These are phyloP conservation scores for Globisporangium canariense DNA, from an alignment of 352 stramenopile species.

Conservation along the genomic window DNA sequence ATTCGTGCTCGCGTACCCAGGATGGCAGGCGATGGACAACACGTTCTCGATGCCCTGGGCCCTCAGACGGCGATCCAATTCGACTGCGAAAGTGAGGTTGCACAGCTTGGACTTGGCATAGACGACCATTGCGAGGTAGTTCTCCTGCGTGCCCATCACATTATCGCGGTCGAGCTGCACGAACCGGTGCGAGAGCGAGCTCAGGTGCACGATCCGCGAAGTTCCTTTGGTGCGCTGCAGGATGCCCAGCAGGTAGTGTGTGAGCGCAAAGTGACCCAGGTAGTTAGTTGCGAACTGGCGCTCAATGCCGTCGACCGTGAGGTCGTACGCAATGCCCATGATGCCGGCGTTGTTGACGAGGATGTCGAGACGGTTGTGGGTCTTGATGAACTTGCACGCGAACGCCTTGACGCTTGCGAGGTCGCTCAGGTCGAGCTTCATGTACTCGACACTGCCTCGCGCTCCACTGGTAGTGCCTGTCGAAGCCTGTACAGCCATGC, in stretches of 20 bases:
- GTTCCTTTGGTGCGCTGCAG: conserved; percentile 12
- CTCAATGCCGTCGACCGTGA: conserved; percentile 25
- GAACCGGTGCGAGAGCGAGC: conserved; percentile 19
- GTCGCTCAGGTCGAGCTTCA: conserved; percentile 35
- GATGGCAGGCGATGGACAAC: conserved; percentile 28
- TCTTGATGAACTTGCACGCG: conserved; percentile 26
- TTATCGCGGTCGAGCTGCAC: conserved; percentile 1
- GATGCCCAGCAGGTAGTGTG: conserved; percentile 14
- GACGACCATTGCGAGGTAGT: conserved; percentile 29
- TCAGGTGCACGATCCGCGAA: conserved; percentile 23
- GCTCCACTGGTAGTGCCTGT: conserved; percentile 14
- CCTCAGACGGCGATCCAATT: conserved; percentile 61
- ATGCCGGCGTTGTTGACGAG: conserved; percentile 45
- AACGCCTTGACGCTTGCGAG: conserved; percentile 32
- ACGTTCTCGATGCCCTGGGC: conserved; percentile 21
- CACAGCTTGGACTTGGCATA: conserved; percentile 90
- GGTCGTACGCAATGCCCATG: conserved; percentile 15
- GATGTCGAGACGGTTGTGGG: conserved; percentile 26
- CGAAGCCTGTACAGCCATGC: conserved; percentile 5
- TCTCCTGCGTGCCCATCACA: conserved; percentile 10
- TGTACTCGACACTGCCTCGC: conserved; percentile 30
- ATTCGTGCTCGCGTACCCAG: conserved; percentile 26
- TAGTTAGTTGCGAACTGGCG: conserved; percentile 37
- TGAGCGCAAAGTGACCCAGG: conserved; percentile 26
- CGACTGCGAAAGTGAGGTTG: conserved; percentile 91